These are phyloP conservation scores for Ustilago esculenta DNA, from an alignment of 1,284 basidiomycete species.

Conservation along the genomic window DNA sequence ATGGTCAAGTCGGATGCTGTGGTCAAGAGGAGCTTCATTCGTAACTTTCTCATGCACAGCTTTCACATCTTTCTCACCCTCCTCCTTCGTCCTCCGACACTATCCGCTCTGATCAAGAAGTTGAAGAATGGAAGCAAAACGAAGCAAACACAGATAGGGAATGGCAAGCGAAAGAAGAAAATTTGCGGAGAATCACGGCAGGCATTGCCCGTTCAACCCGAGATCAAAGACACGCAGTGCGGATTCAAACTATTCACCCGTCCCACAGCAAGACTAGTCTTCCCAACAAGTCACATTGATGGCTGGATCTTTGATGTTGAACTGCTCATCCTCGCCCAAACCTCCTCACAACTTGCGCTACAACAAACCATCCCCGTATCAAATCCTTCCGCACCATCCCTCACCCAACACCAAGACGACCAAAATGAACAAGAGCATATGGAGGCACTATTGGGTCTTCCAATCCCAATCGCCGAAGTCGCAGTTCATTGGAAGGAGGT, in stretches of 20 bases:
- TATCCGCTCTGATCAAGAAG: slow-evolving; percentile 8
- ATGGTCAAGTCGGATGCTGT: slow-evolving; percentile 89
- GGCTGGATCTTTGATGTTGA: slow-evolving; percentile 95
- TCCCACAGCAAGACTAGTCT: slow-evolving; percentile 78
- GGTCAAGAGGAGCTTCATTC: slow-evolving; percentile 86
- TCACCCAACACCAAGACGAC: background rate
- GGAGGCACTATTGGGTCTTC: slow-evolving; percentile 69
- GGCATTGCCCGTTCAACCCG: slow-evolving; percentile 72
- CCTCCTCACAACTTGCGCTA: slow-evolving; percentile 28
- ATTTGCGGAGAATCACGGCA: background rate
- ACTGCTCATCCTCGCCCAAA: slow-evolving; percentile 80
- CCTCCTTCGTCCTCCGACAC: slow-evolving; percentile 55
- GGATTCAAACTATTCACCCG: slow-evolving; percentile 89
- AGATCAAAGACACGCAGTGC: slow-evolving; percentile 92
- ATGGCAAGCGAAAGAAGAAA: background rate
- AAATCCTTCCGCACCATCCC: background rate
- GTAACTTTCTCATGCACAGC: slow-evolving; percentile 90
- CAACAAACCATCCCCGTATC: background rate
- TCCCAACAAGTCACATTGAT: slow-evolving; percentile 71
- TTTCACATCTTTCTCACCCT: slow-evolving; percentile 73
- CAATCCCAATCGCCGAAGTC: slow-evolving; percentile 82
- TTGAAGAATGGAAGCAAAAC: background rate
- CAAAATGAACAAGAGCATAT: slow-evolving; percentile 1
- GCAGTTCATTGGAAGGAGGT: slow-evolving; percentile 92
- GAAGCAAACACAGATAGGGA: background rate